Percentiles rank a stretch among this genome's conserved stretches.
phyloP scores from a whole-genome alignment of 495 filamentous ascomycete genomes.

The Aspergillus mulundensis region DNA sequence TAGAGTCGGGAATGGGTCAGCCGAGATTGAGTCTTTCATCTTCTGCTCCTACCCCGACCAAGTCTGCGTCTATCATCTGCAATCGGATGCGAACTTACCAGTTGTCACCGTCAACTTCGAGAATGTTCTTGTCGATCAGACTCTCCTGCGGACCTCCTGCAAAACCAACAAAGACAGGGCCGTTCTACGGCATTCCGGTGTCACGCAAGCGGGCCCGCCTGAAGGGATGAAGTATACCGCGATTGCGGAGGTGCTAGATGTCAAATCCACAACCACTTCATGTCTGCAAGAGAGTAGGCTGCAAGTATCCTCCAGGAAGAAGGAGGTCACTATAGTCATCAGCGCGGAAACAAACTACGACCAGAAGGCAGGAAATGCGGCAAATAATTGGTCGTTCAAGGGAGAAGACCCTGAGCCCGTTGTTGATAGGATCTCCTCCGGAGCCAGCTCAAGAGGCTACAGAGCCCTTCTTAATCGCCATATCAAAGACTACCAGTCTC shows the following conservation, averaged over 20 bases:
- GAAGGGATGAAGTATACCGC: background rate
- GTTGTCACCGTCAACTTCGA: slow-evolving; percentile 27
- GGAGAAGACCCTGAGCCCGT: slow-evolving; percentile 37
- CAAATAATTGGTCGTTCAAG: slow-evolving; percentile 41
- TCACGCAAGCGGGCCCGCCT: background rate
- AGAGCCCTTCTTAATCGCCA: slow-evolving; percentile 30
- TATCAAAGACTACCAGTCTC: slow-evolving; percentile 34
- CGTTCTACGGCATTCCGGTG: background rate
- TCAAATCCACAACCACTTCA: background rate
- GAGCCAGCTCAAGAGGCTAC: slow-evolving; percentile 25
- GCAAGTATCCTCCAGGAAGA: background rate
- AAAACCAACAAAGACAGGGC: background rate
- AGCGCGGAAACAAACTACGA: slow-evolving; percentile 46
- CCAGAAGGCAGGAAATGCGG: slow-evolving; percentile 35
- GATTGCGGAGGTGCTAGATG: background rate
- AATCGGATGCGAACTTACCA: slow-evolving; percentile 21
- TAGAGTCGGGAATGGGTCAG: background rate
- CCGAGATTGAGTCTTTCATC: background rate
- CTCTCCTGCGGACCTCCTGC: slow-evolving; percentile 2
- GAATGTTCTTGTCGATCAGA: slow-evolving; percentile 20
- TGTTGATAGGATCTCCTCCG: slow-evolving; percentile 27
- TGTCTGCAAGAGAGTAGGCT: slow-evolving; percentile 13
- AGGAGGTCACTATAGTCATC: background rate
- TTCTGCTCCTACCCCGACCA: slow-evolving; percentile 47
- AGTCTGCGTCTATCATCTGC: slow-evolving; percentile 43